Base-by-base conservation (phyloP, 331 rosid genomes). In the Phaseolus coccineus region DNA sequence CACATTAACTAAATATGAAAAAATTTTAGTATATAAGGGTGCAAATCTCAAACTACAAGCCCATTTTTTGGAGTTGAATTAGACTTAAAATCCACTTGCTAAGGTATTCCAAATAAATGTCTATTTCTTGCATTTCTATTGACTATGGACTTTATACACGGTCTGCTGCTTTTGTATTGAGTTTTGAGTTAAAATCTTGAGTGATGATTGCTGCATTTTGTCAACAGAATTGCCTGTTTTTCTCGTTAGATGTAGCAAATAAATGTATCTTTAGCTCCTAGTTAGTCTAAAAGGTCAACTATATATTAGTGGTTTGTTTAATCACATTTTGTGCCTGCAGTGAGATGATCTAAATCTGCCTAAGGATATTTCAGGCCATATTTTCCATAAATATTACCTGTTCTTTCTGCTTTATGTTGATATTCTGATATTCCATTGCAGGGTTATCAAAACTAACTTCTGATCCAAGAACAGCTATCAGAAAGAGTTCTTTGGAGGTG, bases 401-500 rank as follows among this genome's bases (percentile, higher is more conserved):
- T 77, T 70, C 71, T 79, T 73, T 84, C 77, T 65, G 72, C 77
- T 80, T 40, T 59, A 76, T 40, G 74, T 55, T 74, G 48, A 15
- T 79, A 13, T 68, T 80, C 53, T 63, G 46, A 31, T 33, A 31
- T 63, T 63, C 51, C 19, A n/a, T 82, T 86, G 69, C 91, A 95
- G 99, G 99, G 82, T 76, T 95, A 88, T 93, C 99, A 81, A 93
- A 93, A 84, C 86, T 95, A 80, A 88, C 99, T 31, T 90, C 90
- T 48, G 99, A 95, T 88, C 94, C 98, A 48, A 82, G 99, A 87
- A 85, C 94, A 80, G 93, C 99, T 13, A 91, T 95, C 84, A 89
- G 97, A 90, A 95, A 89, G 94, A 94, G 98, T 83, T 95, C 99
- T 22, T 83, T 95, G 87, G 99, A 95, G 88, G 98, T 95, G 78